Conservation (phyloP, 2,329 filamentous ascomycete species). For the Dactylonectria macrodidyma region DNA sequence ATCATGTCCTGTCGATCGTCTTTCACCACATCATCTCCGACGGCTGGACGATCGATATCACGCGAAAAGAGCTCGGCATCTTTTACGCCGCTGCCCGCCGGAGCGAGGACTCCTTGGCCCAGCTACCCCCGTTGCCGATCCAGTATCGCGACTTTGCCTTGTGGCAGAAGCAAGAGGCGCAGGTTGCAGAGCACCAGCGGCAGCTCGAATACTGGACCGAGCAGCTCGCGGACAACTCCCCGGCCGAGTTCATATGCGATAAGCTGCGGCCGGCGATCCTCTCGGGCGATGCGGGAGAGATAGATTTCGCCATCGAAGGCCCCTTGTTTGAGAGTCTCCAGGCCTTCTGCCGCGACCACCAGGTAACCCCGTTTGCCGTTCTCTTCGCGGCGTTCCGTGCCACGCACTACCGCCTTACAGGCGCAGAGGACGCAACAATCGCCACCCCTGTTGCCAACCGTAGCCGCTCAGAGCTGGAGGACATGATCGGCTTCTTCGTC, state of each 20-base stretch:
- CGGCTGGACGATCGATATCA: conserved; percentile 35
- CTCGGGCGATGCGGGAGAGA: conserved; percentile 23
- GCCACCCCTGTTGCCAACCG: conserved; percentile 40
- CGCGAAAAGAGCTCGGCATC: conserved; percentile 16
- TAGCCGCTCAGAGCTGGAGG: conserved; percentile 30
- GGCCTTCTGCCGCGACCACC: conserved; percentile 18
- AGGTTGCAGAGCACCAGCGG: conserved; percentile 33
- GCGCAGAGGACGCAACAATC: conserved; percentile 39
- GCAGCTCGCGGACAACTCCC: conserved; percentile 16
- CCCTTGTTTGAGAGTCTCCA: background rate
- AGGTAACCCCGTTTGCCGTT: conserved; percentile 20
- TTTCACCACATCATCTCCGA: conserved; percentile 42
- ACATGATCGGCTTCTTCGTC: conserved; percentile 47
- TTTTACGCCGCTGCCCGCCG: conserved; percentile 30
- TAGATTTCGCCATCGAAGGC: background rate
- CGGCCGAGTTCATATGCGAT: conserved; percentile 25
- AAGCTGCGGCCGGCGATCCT: conserved; percentile 20
- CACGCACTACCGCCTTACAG: conserved; percentile 45
- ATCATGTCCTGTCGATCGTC: conserved; percentile 31
- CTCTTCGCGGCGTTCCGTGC: conserved; percentile 43
- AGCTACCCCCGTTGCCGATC: conserved; percentile 4
- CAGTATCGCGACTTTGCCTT: conserved; percentile 33
- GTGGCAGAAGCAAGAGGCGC: conserved; percentile 47
- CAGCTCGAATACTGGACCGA: conserved; percentile 23
- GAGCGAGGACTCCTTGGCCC: conserved; percentile 27